Evolutionary conservation across 352 stramenopile genomes (phyloP), one percentile per base, ranked within the genome.

Genomic region (Globisporangium echinulatum): DNA sequence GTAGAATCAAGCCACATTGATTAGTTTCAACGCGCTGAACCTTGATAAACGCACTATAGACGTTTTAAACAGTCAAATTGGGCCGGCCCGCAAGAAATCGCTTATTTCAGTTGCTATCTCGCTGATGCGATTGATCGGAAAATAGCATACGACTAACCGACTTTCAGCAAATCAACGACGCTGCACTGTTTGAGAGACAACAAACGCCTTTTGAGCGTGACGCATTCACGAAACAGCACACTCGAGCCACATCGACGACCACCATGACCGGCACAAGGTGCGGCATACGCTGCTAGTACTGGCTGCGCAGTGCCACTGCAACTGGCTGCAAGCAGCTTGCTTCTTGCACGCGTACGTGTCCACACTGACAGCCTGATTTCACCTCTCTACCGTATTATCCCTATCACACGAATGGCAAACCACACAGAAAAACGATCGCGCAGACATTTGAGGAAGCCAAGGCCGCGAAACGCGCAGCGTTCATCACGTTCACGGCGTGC

Each of bases 401-500:
- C 25, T 33, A 33, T 33, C 25, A 33, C 25, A 33, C 25, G 25
- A 33, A 33, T 33, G 25, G 25, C 25, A 33, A 33, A 33, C 25
- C 43, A 48, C 49, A 15, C 36, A 90, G 75, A 82, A 69, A 76
- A 59, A 87, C 72, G 11, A 87, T 93, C 56, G 61, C 66, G 39
- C 68, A 93, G 47, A 72, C 85, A 54, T 81, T 93, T 54, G 77
- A 71, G 9, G 67, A 84, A 42, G 61, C 78, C 64, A 92, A 92
- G 78, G 74, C 75, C n/a, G 70, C 70, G 47, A 75, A 82, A 42
- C 75, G 68, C 61, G 90, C 96, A 15, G 94, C 95, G 6, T 99
- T 99, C 81, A 88, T 99, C 61, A 91, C 94, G 17, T 99, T 99
- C 76, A 92, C 98, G 14, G 97, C 94, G 39, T 98, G 96, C 59